Evolutionary conservation across 148 eudicot genomes (phyloP), one percentile per base, ranked within the genome.

Genomic region (Polygonum aviculare): DNA sequence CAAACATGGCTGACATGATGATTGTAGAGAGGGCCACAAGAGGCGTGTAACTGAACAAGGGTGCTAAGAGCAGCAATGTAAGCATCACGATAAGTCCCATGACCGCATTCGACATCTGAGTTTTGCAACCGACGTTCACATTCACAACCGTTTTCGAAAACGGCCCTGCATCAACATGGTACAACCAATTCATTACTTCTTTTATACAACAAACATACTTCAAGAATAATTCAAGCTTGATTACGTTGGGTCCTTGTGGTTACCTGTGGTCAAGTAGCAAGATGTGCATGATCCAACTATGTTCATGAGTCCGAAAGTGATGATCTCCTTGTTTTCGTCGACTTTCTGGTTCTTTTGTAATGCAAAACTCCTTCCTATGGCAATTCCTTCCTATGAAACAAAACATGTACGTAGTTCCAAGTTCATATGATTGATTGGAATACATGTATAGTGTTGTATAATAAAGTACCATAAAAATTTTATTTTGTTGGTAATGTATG

Each of bases 241-340:
- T 26, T 26, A 26, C 31, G 31, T 26, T 26, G 31, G 31, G 41
- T 2, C 41, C 4, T 39, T 4, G 41, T 39, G 48, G 39, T 51
- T 69, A 93, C 98, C 98, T 16, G 97, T 94, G 21, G 97, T 95
- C 35, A 95, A 81, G 80, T 95, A 95, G 80, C 98, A 95, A 21
- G 97, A 92, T 62, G 96, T 92, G 69, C 89, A 79, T 7, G 98
- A 95, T 74, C 98, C 98, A 69, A 89, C 80, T 9, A 95, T 85
- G 82, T 95, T 95, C 98, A 95, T 95, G 10, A 95, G 81, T 2
- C 98, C 98, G 48, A 86, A 92, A 51, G 98, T 97, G 7, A 92
- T 81, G 91, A 95, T 92, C 85, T 94, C 98, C 62, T 94, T 94
- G 86, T 94, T 94, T 3, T 97, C 98, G 80, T 95, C 98, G 41